A percentile compares a stretch with the other conserved stretches of the same genome.
Evolutionary conservation across 2,329 filamentous ascomycete species (phyloP).

Genomic region (Xylariaceae sp.): DNA sequence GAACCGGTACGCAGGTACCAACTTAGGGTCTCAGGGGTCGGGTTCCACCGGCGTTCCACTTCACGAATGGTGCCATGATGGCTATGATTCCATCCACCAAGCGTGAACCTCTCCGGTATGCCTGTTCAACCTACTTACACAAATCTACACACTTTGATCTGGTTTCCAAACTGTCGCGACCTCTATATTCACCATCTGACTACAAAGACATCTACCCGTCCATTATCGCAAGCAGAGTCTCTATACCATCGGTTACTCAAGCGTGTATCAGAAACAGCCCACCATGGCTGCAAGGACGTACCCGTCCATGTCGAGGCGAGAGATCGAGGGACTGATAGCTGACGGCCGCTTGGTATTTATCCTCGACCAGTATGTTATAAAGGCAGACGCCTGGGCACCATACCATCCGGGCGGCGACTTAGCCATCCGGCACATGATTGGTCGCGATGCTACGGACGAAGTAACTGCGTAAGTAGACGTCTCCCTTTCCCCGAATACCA

Average conservation of each 20-base stretch:
- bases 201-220: too few species aligned
- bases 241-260: background rate
- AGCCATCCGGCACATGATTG: constrained; percentile 88
- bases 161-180: too few species aligned
- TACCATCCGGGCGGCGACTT: constrained; percentile 92
- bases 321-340: constrained; percentile 79
- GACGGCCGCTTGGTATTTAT: constrained; percentile 76
- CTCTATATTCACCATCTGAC: too few species aligned
- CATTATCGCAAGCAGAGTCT: too few species aligned
- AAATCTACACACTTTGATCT: too few species aligned
- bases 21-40: too few species aligned
- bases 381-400: constrained; percentile 79
- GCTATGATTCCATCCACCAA: too few species aligned
- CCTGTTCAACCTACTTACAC: too few species aligned
- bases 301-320: constrained; percentile 49
- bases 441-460: constrained; percentile 90
- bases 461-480: constrained; percentile 66
- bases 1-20: too few species aligned
- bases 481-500: background rate
- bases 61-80: too few species aligned
- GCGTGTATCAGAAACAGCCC: background rate
- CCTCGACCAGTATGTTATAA: constrained; percentile 73
- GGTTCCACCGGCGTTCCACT: too few species aligned
- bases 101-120: too few species aligned
- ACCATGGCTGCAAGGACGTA: constrained; percentile 35